These are phyloP conservation scores for Meyerozyma athensensis DNA, from an alignment of 1,139 yeast species.

Conservation along the genomic window DNA sequence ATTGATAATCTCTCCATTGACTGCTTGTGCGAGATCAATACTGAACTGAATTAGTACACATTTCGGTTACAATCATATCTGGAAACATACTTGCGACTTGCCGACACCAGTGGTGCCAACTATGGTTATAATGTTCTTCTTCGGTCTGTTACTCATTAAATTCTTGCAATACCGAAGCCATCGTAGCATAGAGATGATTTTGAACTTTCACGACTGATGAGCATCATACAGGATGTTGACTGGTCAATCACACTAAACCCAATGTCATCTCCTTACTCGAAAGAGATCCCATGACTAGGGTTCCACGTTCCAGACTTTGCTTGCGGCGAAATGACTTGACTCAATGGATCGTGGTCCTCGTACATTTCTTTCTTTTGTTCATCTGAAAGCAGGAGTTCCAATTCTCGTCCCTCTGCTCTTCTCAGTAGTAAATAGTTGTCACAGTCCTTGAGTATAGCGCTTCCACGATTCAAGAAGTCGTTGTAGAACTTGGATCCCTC, in stretches of 20 bases:
- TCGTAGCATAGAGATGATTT: constrained; percentile 3
- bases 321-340: constrained; percentile 7
- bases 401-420: constrained; percentile 48
- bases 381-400: constrained; percentile 24
- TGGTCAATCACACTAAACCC: too few species aligned
- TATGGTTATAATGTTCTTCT: constrained; percentile 54
- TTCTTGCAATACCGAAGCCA: constrained; percentile 12
- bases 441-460: constrained; percentile 45
- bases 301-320: constrained; percentile 24
- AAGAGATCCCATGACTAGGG: constrained; percentile 29
- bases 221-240: constrained; percentile 1
- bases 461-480: constrained; percentile 51
- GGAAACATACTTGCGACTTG: constrained; percentile 63
- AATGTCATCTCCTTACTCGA: constrained; percentile 13
- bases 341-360: constrained; percentile 6
- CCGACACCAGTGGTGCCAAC: constrained; percentile 99
- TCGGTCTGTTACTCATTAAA: constrained; percentile 22
- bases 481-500: constrained; percentile 72
- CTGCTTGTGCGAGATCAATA: constrained; percentile 70
- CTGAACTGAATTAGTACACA: constrained; percentile 37
- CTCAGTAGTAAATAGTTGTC: constrained; percentile 52
- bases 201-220: neutral
- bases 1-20: constrained; percentile 87
- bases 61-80: neutral
- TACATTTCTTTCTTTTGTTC: neutral